These are phyloP conservation scores for Brettanomyces custersianus DNA, from an alignment of 805 yeast genomes.

Conservation along the genomic window DNA sequence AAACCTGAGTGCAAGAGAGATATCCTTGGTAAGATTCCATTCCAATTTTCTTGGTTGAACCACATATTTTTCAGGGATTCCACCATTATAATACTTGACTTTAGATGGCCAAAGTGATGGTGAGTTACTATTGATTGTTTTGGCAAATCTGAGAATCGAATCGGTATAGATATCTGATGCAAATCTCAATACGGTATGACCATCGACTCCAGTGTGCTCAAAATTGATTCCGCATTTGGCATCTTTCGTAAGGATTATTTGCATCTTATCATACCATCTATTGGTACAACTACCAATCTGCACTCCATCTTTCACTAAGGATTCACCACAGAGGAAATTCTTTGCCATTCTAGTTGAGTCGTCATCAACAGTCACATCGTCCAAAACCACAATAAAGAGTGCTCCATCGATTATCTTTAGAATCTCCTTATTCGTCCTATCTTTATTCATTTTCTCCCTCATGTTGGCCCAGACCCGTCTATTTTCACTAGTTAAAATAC, in stretches of 20 bases:
- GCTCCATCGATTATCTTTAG: slow-evolving; percentile 72
- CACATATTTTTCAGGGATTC: slow-evolving; percentile 36
- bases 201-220: slow-evolving; percentile 93
- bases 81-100: not conserved
- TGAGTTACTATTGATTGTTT: slow-evolving; percentile 64
- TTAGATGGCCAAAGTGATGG: slow-evolving; percentile 62
- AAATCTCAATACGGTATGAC: slow-evolving; percentile 83
- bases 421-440: slow-evolving; percentile 55
- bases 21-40: slow-evolving; percentile 75
- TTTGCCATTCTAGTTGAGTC: slow-evolving; percentile 60
- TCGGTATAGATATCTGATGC: slow-evolving; percentile 90
- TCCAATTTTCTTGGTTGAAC: slow-evolving; percentile 81
- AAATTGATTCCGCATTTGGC: slow-evolving; percentile 91
- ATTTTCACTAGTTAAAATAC: slow-evolving; percentile 84
- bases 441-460: slow-evolving; percentile 41
- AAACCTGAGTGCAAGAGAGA: slow-evolving; percentile 72
- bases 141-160: slow-evolving; percentile 79
- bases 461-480: slow-evolving; percentile 80
- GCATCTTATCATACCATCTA: slow-evolving; percentile 87
- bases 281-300: slow-evolving; percentile 93
- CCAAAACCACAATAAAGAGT: slow-evolving; percentile 73
- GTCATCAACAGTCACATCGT: slow-evolving; percentile 58
- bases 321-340: slow-evolving; percentile 83
- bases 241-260: slow-evolving; percentile 76
- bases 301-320: slow-evolving; percentile 70